Conservation (phyloP, 1,284 basidiomycete species). For the Anthracocystis walkeri region DNA sequence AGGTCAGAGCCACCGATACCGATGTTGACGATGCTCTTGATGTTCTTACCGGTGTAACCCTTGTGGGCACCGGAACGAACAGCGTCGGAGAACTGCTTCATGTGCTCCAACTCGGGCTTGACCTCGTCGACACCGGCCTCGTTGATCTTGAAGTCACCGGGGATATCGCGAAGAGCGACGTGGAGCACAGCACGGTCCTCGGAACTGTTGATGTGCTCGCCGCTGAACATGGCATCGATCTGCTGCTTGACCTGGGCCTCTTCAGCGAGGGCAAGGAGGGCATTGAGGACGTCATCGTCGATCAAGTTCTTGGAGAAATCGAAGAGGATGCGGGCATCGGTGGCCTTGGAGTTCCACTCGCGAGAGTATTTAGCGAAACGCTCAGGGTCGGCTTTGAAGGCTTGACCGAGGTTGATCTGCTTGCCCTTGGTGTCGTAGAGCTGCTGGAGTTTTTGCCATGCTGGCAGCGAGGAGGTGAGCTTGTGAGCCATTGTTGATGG, state of each 20-base stretch:
- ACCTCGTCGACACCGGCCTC: constrained; percentile 88
- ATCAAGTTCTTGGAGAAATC: constrained; percentile 98
- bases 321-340: constrained; percentile 84
- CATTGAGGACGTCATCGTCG: constrained; percentile 79
- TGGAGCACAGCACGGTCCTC: constrained; percentile 97
- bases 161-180: constrained; percentile 88
- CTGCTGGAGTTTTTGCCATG: constrained; percentile 91
- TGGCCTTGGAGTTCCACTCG: constrained; percentile 76
- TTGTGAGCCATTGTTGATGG: constrained; percentile 45
- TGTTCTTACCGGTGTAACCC: constrained; percentile 95
- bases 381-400: constrained; percentile 86
- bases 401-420: constrained; percentile 85
- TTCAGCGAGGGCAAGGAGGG: constrained; percentile 82
- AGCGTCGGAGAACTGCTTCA: constrained; percentile 86
- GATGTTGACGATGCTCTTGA: constrained; percentile 96
- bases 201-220: constrained; percentile 97
- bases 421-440: constrained; percentile 82
- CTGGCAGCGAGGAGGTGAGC: constrained; percentile 69
- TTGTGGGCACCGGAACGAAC: constrained; percentile 90
- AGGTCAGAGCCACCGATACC: constrained; percentile 98
- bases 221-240: constrained; percentile 92
- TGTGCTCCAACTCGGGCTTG: constrained; percentile 85
- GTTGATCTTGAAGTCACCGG: constrained; percentile 75
- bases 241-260: constrained; percentile 87
- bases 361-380: constrained; percentile 89